Base-by-base conservation (phyloP, 2,329 filamentous ascomycete species). In the Fusarium sp. region DNA sequence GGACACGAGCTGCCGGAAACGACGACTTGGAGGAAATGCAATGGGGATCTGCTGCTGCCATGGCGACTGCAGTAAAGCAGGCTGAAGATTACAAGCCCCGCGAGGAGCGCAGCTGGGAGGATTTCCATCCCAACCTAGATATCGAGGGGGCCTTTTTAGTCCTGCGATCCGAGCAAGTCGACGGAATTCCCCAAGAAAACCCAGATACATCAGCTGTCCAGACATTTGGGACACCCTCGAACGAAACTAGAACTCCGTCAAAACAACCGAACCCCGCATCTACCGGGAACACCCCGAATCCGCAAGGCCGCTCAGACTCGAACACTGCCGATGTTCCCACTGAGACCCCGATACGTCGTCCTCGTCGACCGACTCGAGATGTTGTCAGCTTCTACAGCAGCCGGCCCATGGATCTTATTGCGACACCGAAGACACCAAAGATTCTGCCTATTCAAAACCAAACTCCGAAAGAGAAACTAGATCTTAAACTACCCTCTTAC, bases 81-180 rank as follows among this genome's bases (percentile, higher is more conserved):
- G 95, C 90, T 74, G 96, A 98, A 83, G 95, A 95, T 51, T 98
- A 98, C 81, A 99, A 99, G 79, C 96, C 96, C 33, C 88, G 96
- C 76, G 96, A 99, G 81, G 96, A 99, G 82, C 90, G 95, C 67
- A 93, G 94, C 53, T 99, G 95, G 94, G 95, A 98, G 76, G 96
- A 99, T 78, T 98, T 98, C 70, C 96, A 99, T 79, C 94, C 94
- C 0, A 93, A 98, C 74, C 88, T 99, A 53, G 95, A 98, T 81
- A 94, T 98, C 49, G 94, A 97, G 58, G 87, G 87, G 14, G 88
- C 88, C 6, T 91, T 98, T 69, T 89, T 91, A 71, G 85, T 97
- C 4, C 95, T 95, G 76, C 89, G 87, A 49, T 90, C 94, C 3
- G 91, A 96, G 67, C 93, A 97, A 70, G 91, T 98, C 8, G 95